Evolutionary conservation across 2,329 filamentous ascomycete genomes (phyloP).

Genomic region (Colletotrichum plurivorum): DNA sequence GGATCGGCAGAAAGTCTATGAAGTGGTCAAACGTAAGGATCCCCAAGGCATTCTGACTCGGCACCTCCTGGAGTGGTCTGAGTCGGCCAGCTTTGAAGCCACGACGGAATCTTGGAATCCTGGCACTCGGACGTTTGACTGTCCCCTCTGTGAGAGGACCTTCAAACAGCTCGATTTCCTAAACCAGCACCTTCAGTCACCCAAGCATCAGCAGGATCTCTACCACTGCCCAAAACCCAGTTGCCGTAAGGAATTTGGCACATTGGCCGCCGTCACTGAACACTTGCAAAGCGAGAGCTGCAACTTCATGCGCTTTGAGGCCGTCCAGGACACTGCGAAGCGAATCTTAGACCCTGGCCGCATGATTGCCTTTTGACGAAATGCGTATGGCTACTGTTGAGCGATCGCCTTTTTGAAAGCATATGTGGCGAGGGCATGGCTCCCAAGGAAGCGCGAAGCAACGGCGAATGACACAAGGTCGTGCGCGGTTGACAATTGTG

Average conservation of each 20-base stretch:
- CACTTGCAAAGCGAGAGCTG: slow-evolving; percentile 49
- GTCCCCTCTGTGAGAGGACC: slow-evolving; percentile 34
- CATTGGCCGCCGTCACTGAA: slow-evolving; percentile 55
- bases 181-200: slow-evolving; percentile 12
- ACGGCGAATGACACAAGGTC: no score
- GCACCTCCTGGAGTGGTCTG: slow-evolving; percentile 61
- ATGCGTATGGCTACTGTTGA: no score
- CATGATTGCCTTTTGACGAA: slow-evolving; percentile 21
- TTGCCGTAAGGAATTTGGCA: slow-evolving; percentile 55
- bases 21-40: slow-evolving; percentile 61
- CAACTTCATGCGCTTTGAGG: slow-evolving; percentile 53
- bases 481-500: no score
- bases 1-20: slow-evolving; percentile 64
- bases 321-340: slow-evolving; percentile 47
- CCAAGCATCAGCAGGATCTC: slow-evolving; percentile 50
- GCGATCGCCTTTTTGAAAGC: no score
- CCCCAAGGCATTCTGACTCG: slow-evolving; percentile 64
- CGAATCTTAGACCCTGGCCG: slow-evolving; percentile 12
- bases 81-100: slow-evolving; percentile 52
- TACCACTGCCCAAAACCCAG: slow-evolving; percentile 57
- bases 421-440: no score
- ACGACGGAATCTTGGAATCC: slow-evolving; percentile 61
- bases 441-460: no score
- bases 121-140: slow-evolving; percentile 41
- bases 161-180: not conserved